Evolutionary conservation across 1,139 yeast species (phyloP).

Genomic region (Torulaspora pretoriensis): DNA sequence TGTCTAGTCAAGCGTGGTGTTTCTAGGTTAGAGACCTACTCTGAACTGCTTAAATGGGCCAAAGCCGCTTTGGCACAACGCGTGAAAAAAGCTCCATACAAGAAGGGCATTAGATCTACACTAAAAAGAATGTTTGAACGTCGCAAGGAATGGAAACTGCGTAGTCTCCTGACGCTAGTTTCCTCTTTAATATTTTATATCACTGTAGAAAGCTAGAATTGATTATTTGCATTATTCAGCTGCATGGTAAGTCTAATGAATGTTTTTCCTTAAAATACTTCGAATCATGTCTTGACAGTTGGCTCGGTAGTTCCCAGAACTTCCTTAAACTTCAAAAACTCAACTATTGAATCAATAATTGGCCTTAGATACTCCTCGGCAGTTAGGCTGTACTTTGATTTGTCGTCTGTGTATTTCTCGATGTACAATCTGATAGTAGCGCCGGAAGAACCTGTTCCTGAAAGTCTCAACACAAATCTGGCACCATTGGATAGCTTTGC

Average conservation of each 20-base stretch:
- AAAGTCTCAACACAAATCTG: conserved; percentile 82
- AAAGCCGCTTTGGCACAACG: not conserved
- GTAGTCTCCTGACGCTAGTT: no score
- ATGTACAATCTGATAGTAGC: conserved; percentile 93
- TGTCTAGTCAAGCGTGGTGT: not conserved
- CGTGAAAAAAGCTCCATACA: not conserved
- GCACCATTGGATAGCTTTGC: conserved; percentile 79
- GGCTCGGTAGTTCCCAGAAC: conserved; percentile 81
- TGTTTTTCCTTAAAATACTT: not conserved
- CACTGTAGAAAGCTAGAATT: not conserved
- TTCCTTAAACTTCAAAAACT: conserved; percentile 67
- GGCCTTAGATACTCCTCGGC: conserved; percentile 69
- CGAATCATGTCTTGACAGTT: conserved; percentile 69
- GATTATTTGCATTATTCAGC: not conserved
- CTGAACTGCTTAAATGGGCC: not conserved
- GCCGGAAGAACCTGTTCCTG: conserved; percentile 98
- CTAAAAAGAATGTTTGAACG: not conserved
- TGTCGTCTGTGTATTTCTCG: conserved; percentile 74
- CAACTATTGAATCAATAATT: conserved; percentile 61
- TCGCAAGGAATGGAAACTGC: not conserved
- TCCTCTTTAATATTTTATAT: no score
- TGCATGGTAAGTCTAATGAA: not conserved
- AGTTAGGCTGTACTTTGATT: conserved; percentile 43
- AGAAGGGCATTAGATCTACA: not conserved
- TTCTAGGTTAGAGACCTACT: not conserved